phyloP scores from a whole-genome alignment of 2,329 filamentous ascomycete species.

The Cladorrhinum sp. region DNA sequence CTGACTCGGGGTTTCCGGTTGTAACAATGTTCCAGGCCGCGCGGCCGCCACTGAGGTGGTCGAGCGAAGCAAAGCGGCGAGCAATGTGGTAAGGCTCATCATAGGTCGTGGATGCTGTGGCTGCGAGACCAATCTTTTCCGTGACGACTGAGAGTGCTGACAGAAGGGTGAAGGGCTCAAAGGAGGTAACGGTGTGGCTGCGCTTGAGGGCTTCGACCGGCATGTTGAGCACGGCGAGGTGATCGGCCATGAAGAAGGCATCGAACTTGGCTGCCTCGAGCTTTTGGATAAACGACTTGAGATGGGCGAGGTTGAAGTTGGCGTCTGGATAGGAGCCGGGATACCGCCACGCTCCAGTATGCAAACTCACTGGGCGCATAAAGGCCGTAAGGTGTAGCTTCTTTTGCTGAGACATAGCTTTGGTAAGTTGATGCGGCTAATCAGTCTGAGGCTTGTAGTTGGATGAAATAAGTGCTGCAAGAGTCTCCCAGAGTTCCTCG shows the following conservation, averaged over 20 bases:
- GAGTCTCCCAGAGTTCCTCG: too few species aligned
- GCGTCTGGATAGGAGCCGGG: slow-evolving; percentile 53
- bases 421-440: not conserved
- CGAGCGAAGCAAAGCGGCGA: slow-evolving; percentile 51
- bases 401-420: slow-evolving; percentile 25
- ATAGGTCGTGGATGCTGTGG: slow-evolving; percentile 54
- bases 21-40: slow-evolving; percentile 56
- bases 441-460: too few species aligned
- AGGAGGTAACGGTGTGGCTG: slow-evolving; percentile 57
- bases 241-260: slow-evolving; percentile 56
- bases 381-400: slow-evolving; percentile 56
- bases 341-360: slow-evolving; percentile 57
- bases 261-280: slow-evolving; percentile 54
- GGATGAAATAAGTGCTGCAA: too few species aligned
- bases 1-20: slow-evolving; percentile 49
- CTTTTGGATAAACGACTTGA: slow-evolving; percentile 52
- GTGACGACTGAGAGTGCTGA: slow-evolving; percentile 49
- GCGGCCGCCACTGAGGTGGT: slow-evolving; percentile 49
- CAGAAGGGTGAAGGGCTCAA: slow-evolving; percentile 53
- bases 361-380: slow-evolving; percentile 56
- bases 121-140: slow-evolving; percentile 49
- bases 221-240: slow-evolving; percentile 55
- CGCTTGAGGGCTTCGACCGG: slow-evolving; percentile 54
- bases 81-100: slow-evolving; percentile 54
- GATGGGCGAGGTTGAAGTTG: slow-evolving; percentile 55